These are phyloP conservation scores for Hypoxylon fragiforme DNA, from an alignment of 495 filamentous ascomycete species.

Conservation along the genomic window DNA sequence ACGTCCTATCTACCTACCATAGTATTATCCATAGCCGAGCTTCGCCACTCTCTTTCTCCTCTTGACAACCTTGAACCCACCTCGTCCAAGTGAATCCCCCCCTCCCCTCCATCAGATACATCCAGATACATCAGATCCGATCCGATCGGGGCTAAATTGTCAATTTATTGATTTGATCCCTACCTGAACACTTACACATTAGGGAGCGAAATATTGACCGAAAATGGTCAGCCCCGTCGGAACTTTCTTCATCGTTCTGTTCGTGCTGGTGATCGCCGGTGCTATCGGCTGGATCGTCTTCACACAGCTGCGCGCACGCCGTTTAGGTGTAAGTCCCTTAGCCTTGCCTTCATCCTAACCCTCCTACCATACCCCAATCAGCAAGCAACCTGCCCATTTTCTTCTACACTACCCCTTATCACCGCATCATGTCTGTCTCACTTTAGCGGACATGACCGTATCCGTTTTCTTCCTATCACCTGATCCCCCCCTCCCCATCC, in stretches of 20 bases:
- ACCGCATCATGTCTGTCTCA: slow-evolving; percentile 25
- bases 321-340: slow-evolving; percentile 57
- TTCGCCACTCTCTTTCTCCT: slow-evolving; percentile 1
- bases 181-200: neutral
- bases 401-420: slow-evolving; percentile 28
- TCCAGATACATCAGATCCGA: neutral
- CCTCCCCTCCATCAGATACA: neutral
- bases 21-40: too few relatives aligned
- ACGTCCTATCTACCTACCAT: too few relatives aligned
- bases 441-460: slow-evolving; percentile 22
- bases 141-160: neutral
- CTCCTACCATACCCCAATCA: slow-evolving; percentile 26
- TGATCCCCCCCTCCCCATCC: slow-evolving; percentile 5
- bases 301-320: slow-evolving; percentile 62
- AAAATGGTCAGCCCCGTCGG: slow-evolving; percentile 50
- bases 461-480: neutral
- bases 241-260: slow-evolving; percentile 53
- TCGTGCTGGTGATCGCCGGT: slow-evolving; percentile 52
- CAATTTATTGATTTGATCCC: slow-evolving; percentile 2
- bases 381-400: slow-evolving; percentile 36
- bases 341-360: slow-evolving; percentile 31
- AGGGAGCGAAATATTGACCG: slow-evolving; percentile 5
- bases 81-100: neutral
- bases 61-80: neutral
- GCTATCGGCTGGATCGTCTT: slow-evolving; percentile 56